Percentiles rank a stretch among this genome's conserved stretches.
phyloP scores from a whole-genome alignment of 1,139 yeast species.

The Torulaspora pretoriensis region DNA sequence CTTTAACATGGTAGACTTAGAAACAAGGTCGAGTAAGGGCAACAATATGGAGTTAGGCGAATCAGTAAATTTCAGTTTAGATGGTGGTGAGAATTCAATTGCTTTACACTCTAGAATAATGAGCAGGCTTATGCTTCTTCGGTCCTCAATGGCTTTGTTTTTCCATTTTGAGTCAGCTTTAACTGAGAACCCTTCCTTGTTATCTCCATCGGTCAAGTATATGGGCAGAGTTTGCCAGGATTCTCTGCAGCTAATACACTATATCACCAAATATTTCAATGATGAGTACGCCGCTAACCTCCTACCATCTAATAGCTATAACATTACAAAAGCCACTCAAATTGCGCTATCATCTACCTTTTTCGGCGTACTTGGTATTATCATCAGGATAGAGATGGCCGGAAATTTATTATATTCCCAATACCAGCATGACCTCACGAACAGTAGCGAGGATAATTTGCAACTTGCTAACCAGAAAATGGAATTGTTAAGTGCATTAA shows the following conservation, averaged over 20 bases:
- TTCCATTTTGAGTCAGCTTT: conserved; percentile 28
- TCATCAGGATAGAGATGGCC: conserved; percentile 27
- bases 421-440: conserved; percentile 8
- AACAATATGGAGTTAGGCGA: conserved; percentile 1
- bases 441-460: conserved; percentile 4
- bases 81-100: conserved; percentile 15
- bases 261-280: conserved; percentile 24
- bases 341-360: conserved; percentile 25
- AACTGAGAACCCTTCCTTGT: conserved; percentile 12
- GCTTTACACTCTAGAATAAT: conserved; percentile 24
- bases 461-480: conserved; percentile 18
- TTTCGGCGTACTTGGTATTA: conserved; percentile 23
- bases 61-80: not conserved
- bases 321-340: conserved; percentile 27
- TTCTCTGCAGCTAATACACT: conserved; percentile 17
- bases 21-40: conserved; percentile 5
- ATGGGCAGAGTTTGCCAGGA: conserved; percentile 23
- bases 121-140: conserved; percentile 24
- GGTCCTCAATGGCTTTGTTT: conserved; percentile 28
- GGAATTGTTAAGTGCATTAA: conserved; percentile 20
- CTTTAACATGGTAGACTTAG: conserved; percentile 15
- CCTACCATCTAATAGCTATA: conserved; percentile 22
- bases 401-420: conserved; percentile 19
- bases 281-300: conserved; percentile 18
- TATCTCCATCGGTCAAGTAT: conserved; percentile 26